Conservation (phyloP, 2,329 filamentous ascomycete genomes). For the Hawksworthiomyces lignivorus region DNA sequence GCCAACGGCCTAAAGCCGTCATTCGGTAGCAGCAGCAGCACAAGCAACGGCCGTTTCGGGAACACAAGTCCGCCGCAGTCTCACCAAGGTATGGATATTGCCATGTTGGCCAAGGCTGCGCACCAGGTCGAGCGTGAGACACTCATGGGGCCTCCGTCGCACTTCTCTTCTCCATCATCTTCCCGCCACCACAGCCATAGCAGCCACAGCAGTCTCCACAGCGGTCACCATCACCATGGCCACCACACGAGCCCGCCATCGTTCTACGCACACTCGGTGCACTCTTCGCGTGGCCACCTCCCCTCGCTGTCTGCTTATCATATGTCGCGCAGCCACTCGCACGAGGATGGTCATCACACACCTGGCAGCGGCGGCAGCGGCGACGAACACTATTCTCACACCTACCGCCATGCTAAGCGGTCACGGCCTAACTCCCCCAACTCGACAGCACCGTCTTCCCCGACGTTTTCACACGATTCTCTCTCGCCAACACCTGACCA, state of each 20-base stretch:
- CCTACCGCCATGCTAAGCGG: constrained; percentile 69
- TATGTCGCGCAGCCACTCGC: constrained; percentile 84
- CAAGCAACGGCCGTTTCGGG: constrained; percentile 20
- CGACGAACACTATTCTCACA: constrained; percentile 67
- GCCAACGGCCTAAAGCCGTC: constrained; percentile 38
- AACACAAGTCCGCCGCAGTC: constrained; percentile 23
- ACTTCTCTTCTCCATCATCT: constrained; percentile 33
- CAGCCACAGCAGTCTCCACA: background rate
- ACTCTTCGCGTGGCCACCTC: constrained; percentile 52
- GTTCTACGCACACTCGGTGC: constrained; percentile 40
- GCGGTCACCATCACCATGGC: background rate
- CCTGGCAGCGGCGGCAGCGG: constrained; percentile 32
- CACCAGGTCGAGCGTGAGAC: constrained; percentile 56
- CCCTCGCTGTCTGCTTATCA: constrained; percentile 81
- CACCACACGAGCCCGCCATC: constrained; percentile 13
- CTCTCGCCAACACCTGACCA: constrained; percentile 93
- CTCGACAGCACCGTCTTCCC: constrained; percentile 91
- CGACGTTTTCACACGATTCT: constrained; percentile 93
- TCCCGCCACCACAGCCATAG: constrained; percentile 39
- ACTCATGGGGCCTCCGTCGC: constrained; percentile 30
- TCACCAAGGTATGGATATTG: constrained; percentile 44
- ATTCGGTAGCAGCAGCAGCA: constrained; percentile 28
- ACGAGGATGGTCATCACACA: constrained; percentile 49
- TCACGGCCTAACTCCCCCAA: constrained; percentile 91
- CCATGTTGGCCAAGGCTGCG: constrained; percentile 53